phyloP scores from a whole-genome alignment of 139 green algal species.

The Coelastrella sp. region DNA sequence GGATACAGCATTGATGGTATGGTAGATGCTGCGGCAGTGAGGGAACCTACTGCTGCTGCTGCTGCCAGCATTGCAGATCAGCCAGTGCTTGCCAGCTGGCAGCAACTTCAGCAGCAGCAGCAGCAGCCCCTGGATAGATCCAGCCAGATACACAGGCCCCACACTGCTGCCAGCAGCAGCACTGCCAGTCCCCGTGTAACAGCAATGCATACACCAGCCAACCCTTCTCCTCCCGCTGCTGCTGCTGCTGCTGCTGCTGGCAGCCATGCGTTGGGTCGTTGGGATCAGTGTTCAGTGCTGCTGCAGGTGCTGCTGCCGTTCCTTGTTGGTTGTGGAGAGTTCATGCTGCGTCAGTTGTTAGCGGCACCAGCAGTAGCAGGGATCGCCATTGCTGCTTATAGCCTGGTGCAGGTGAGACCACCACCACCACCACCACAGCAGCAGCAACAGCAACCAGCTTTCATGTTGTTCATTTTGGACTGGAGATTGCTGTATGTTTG shows the following conservation, averaged over 20 bases:
- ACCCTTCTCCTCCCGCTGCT: too few relatives aligned
- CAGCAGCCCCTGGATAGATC: background rate
- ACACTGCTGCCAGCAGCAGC: background rate
- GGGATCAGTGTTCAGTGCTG: slow-evolving; percentile 8
- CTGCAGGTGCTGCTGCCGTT: slow-evolving; percentile 43
- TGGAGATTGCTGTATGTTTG: too few relatives aligned
- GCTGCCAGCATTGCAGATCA: background rate
- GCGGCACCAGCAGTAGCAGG: slow-evolving; percentile 17
- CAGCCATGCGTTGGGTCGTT: background rate
- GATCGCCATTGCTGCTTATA: slow-evolving; percentile 36
- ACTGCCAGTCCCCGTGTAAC: background rate
- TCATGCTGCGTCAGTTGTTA: background rate
- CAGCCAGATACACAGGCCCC: background rate
- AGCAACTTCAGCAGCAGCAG: background rate
- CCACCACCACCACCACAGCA: background rate
- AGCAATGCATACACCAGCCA: background rate
- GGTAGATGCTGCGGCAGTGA: background rate
- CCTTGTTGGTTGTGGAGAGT: slow-evolving; percentile 17
- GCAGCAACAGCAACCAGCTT: too few relatives aligned
- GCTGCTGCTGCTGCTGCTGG: background rate
- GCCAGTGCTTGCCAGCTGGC: too few relatives aligned
- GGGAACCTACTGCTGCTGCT: background rate
- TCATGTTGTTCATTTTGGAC: too few relatives aligned
- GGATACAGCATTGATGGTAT: background rate
- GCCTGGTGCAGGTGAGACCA: slow-evolving; percentile 30